Base-by-base conservation (phyloP, 192 early-diverging fungal species). In the Umbelopsis vinacea region DNA sequence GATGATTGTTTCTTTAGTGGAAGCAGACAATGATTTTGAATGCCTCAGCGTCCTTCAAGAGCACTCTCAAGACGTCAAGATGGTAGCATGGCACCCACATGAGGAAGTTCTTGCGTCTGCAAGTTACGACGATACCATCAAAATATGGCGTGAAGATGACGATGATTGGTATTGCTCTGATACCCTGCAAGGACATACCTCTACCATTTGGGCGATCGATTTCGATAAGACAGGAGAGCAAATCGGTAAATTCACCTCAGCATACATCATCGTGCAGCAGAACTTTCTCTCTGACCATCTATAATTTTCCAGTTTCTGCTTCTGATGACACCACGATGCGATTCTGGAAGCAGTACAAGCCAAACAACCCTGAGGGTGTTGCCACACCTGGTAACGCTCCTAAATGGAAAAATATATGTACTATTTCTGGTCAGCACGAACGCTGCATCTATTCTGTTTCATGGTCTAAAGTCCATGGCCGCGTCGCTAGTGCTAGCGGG, bases 91-190 rank as follows among this genome's bases (percentile, higher is more conserved):
- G 95, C 95, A 97, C 80, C 96, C 97, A 4, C 85, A 66, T 5
- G 82, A 93, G 68, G 94, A 97, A 71, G 84, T 96, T 33, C 83
- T 99, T 8, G 93, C 87, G 4, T 96, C 93, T 8, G 93, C 92
- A 8, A 92, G 90, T 74, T 98, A 99, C 73, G 97, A 99, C 71
- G 94, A 99, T 72, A 95, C 94, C 4, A 91, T 99, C 67, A 91
- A 93, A 71, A 85, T 99, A 37, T 99, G 95, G 95, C 86, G 84
- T 54, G 96, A 99, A 35, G 93, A 98, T 70, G 92, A 94, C 69
- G 97, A 98, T 71, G 97, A 99, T 81, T 99, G 97, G 97, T 92
- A 91, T 74, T 95, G 93, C 71, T 88, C 91, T 22, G 92, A 93
- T 52, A 94, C 93, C 15, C 81, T 99, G 29, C 81, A 87, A 15